Percentiles rank a stretch among this genome's conserved stretches.
phyloP scores from a whole-genome alignment of 768 basidiomycete species.

The Auriscalpium orientale region DNA sequence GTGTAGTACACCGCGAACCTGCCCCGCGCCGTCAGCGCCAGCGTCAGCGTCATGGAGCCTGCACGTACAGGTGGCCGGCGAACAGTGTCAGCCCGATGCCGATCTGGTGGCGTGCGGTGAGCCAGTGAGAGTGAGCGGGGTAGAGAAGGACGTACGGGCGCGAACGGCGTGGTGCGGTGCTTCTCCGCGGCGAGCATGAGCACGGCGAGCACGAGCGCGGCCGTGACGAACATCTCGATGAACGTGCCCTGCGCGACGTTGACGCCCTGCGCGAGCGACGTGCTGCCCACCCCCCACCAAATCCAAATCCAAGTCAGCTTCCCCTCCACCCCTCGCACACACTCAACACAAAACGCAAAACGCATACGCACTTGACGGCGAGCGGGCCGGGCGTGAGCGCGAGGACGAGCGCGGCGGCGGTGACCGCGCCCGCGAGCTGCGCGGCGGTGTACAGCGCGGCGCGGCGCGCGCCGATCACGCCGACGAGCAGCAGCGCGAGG shows the following conservation, averaged over 20 bases:
- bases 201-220: slow-evolving; percentile 51
- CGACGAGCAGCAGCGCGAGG: slow-evolving; percentile 49
- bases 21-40: neutral
- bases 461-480: slow-evolving; percentile 45
- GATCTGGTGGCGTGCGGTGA: slow-evolving; percentile 32
- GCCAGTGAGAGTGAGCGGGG: neutral
- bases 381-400: slow-evolving; percentile 48
- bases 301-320: too few relatives aligned
- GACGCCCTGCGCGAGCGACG: slow-evolving; percentile 35
- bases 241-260: slow-evolving; percentile 55
- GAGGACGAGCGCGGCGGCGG: slow-evolving; percentile 46
- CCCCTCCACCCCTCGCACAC: too few relatives aligned
- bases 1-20: slow-evolving; percentile 59
- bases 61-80: slow-evolving; percentile 47
- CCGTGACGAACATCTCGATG: slow-evolving; percentile 67
- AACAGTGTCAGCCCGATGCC: slow-evolving; percentile 63
- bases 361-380: slow-evolving; percentile 50
- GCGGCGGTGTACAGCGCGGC: slow-evolving; percentile 55
- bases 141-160: slow-evolving; percentile 38
- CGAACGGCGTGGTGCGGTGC: slow-evolving; percentile 56
- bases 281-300: too few relatives aligned
- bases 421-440: slow-evolving; percentile 53
- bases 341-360: too few relatives aligned
- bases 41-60: neutral
- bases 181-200: slow-evolving; percentile 71